Percentiles rank a stretch among this genome's conserved stretches.
Evolutionary conservation across 495 filamentous ascomycete genomes (phyloP).

Genomic region (Tuber umbilicatum): DNA sequence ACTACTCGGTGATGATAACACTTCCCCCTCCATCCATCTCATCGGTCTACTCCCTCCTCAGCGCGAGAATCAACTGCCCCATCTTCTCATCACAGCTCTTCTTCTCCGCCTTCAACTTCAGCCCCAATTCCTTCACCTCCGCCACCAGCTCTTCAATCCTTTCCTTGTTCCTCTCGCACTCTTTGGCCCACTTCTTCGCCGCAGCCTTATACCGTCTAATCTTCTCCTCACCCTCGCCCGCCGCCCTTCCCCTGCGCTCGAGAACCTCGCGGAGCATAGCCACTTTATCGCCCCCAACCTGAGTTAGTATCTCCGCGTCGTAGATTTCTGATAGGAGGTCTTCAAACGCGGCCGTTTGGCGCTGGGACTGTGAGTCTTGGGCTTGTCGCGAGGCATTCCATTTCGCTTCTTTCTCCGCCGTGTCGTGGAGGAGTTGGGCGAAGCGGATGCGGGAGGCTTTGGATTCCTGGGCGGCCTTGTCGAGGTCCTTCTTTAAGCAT

Average conservation of each 20-base stretch:
- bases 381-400: slow-evolving; percentile 23
- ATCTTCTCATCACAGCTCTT: slow-evolving; percentile 39
- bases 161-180: slow-evolving; percentile 22
- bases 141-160: slow-evolving; percentile 28
- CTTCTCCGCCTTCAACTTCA: slow-evolving; percentile 39
- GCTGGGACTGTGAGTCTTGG: not conserved
- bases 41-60: slow-evolving; percentile 23
- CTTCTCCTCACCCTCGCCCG: slow-evolving; percentile 28
- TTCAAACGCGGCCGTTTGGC: not conserved
- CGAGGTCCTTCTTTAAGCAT: slow-evolving; percentile 22
- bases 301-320: not conserved
- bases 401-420: slow-evolving; percentile 33
- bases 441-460: slow-evolving; percentile 32
- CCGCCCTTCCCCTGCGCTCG: slow-evolving; percentile 4
- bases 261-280: slow-evolving; percentile 7
- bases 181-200: slow-evolving; percentile 27
- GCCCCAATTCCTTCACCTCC: slow-evolving; percentile 27
- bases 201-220: slow-evolving; percentile 27
- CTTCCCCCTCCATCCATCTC: not conserved
- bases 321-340: not conserved
- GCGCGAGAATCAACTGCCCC: slow-evolving; percentile 38
- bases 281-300: not conserved
- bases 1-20: not conserved
- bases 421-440: slow-evolving; percentile 32
- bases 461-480: slow-evolving; percentile 19